Conservation (phyloP, 305 asterid genomes). For the Fraxinus sp. region DNA sequence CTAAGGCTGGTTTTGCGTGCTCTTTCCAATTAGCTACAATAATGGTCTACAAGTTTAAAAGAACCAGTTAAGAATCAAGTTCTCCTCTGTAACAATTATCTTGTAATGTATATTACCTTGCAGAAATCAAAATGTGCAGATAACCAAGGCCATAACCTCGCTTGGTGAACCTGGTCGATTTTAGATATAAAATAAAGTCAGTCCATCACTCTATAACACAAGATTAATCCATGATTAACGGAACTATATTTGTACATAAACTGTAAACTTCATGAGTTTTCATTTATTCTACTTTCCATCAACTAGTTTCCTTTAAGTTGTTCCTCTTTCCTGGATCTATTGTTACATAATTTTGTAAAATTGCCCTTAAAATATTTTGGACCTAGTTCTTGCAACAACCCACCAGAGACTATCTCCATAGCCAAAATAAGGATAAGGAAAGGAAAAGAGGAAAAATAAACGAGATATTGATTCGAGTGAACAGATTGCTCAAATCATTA, state of each 20-base stretch:
- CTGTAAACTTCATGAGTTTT: neutral
- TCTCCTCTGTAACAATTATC: neutral
- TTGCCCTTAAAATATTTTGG: neutral
- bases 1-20: slow-evolving; percentile 39
- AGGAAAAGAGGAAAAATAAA: neutral
- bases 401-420: neutral
- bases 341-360: neutral
- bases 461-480: neutral
- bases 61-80: slow-evolving; percentile 7
- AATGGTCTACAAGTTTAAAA: slow-evolving; percentile 39
- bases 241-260: neutral
- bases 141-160: slow-evolving; percentile 53
- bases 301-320: neutral
- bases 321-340: neutral
- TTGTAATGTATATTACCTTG: slow-evolving; percentile 31
- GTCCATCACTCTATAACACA: neutral
- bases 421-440: neutral
- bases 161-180: slow-evolving; percentile 36
- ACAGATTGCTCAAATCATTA: neutral
- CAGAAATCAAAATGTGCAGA: slow-evolving; percentile 38
- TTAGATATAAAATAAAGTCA: neutral
- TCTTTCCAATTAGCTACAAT: slow-evolving; percentile 39
- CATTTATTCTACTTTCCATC: neutral
- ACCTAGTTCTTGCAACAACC: neutral
- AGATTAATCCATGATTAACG: neutral